A percentile compares a stretch with the other conserved stretches of the same genome.
These are phyloP conservation scores for Chrysoporthe austroafricana DNA, from an alignment of 2,329 filamentous ascomycete genomes.

Conservation along the genomic window DNA sequence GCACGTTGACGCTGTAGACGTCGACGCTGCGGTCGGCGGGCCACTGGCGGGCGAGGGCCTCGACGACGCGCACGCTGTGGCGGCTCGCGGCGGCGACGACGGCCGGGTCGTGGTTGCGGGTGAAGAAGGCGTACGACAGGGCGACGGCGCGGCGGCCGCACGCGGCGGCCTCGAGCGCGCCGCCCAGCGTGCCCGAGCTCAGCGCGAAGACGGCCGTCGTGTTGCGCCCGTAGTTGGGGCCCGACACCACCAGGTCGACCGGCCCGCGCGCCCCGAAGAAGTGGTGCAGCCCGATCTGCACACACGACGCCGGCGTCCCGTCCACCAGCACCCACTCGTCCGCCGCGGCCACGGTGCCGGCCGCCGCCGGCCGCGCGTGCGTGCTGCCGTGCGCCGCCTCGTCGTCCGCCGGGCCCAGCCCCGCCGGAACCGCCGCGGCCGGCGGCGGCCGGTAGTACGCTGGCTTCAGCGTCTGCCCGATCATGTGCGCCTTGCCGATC, in stretches of 20 bases:
- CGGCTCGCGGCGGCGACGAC: constrained; percentile 79
- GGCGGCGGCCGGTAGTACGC: constrained; percentile 73
- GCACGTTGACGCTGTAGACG: constrained; percentile 91
- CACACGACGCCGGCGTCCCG: constrained; percentile 79
- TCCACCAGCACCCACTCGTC: constrained; percentile 85
- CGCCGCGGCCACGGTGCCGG: constrained; percentile 59
- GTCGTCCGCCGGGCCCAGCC: constrained; percentile 43
- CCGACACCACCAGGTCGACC: constrained; percentile 76
- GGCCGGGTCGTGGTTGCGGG: constrained; percentile 77
- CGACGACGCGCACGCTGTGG: constrained; percentile 76
- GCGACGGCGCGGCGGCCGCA: constrained; percentile 76
- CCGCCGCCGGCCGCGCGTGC: constrained; percentile 59
- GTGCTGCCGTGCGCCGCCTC: constrained; percentile 69
- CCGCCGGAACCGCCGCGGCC: constrained; percentile 40
- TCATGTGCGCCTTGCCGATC: constrained; percentile 98
- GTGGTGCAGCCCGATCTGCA: constrained; percentile 81
- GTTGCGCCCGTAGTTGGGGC: constrained; percentile 84
- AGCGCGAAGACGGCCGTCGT: constrained; percentile 79
- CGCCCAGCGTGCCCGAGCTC: constrained; percentile 77
- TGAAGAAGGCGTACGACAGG: constrained; percentile 88
- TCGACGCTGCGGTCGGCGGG: constrained; percentile 68
- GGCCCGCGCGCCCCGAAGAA: constrained; percentile 74
- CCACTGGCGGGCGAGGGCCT: constrained; percentile 79
- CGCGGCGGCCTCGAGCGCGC: constrained; percentile 75
- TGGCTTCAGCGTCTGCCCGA: constrained; percentile 84